A percentile compares a stretch with the other conserved stretches of the same genome.
phyloP scores from a whole-genome alignment of 495 filamentous ascomycete genomes.

The Neurospora africana region DNA sequence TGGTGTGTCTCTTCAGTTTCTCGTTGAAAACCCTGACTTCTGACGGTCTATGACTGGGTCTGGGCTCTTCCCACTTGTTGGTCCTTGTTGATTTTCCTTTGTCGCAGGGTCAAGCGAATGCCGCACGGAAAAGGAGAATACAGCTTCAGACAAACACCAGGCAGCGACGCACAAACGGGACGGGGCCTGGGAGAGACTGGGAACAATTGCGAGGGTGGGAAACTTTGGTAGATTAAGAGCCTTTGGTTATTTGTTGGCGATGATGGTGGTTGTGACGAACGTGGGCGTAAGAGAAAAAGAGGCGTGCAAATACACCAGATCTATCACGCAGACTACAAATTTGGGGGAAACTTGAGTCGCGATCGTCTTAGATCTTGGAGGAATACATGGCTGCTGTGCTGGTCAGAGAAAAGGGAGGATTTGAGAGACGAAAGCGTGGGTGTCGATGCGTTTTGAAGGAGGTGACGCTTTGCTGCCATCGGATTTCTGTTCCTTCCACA shows the following conservation, averaged over 20 bases:
- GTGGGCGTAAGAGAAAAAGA: not conserved
- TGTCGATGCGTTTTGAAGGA: not conserved
- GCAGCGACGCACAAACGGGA: not conserved
- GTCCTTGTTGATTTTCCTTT: not conserved
- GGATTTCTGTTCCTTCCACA: not conserved
- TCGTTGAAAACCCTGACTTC: not conserved
- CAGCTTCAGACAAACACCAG: not conserved
- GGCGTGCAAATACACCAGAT: not conserved
- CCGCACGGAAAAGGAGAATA: not conserved
- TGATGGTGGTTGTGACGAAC: not conserved
- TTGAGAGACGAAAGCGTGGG: not conserved
- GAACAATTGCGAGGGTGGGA: not conserved
- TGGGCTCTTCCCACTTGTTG: not conserved
- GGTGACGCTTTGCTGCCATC: not conserved
- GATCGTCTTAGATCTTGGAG: not conserved
- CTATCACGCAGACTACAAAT: slow-evolving; percentile 1
- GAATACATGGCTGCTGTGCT: not conserved
- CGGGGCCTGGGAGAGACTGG: not conserved
- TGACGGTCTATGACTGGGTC: not conserved
- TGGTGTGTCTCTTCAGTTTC: slow-evolving; percentile 2
- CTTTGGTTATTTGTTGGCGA: not conserved
- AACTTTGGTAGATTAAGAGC: not conserved
- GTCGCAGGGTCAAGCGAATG: not conserved
- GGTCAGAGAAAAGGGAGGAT: not conserved
- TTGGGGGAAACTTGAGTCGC: not conserved